These are phyloP conservation scores for Zygosaccharomyces sapae DNA, from an alignment of 1,139 yeast genomes.

Conservation along the genomic window DNA sequence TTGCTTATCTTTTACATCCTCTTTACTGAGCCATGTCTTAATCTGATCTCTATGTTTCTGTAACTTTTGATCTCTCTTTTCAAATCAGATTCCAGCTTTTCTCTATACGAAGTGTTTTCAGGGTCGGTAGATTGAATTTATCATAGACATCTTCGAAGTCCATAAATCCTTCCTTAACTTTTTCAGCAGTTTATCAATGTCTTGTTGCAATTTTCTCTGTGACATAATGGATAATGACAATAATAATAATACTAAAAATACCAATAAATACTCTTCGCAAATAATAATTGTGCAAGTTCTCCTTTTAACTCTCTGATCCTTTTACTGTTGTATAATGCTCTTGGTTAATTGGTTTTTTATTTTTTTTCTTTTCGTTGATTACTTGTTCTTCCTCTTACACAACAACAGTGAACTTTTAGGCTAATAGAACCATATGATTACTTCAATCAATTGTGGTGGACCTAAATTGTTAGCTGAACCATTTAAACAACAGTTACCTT, in stretches of 20 bases:
- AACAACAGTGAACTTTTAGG: background rate
- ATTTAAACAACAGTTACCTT: background rate
- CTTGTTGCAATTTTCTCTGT: constrained; percentile 67
- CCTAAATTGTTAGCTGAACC: background rate
- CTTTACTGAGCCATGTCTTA: constrained; percentile 90
- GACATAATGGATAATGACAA: constrained; percentile 44
- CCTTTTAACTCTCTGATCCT: background rate
- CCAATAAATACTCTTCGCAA: background rate
- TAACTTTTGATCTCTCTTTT: constrained; percentile 94
- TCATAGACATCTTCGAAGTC: constrained; percentile 85
- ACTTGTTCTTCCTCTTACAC: background rate
- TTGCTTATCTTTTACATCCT: constrained; percentile 88
- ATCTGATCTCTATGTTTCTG: constrained; percentile 94
- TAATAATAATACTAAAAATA: too few species aligned
- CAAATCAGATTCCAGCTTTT: constrained; percentile 86
- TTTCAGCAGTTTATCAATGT: constrained; percentile 95
- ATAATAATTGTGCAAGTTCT: background rate
- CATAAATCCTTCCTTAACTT: constrained; percentile 87
- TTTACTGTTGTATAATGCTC: too few species aligned
- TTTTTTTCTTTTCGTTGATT: background rate
- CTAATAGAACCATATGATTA: background rate
- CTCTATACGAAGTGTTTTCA: constrained; percentile 76
- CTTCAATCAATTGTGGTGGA: background rate
- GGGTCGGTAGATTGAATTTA: constrained; percentile 73
- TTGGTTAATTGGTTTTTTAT: background rate